These are phyloP conservation scores for Clitoria ternatea DNA, from an alignment of 306 rosid genomes.

Conservation along the genomic window DNA sequence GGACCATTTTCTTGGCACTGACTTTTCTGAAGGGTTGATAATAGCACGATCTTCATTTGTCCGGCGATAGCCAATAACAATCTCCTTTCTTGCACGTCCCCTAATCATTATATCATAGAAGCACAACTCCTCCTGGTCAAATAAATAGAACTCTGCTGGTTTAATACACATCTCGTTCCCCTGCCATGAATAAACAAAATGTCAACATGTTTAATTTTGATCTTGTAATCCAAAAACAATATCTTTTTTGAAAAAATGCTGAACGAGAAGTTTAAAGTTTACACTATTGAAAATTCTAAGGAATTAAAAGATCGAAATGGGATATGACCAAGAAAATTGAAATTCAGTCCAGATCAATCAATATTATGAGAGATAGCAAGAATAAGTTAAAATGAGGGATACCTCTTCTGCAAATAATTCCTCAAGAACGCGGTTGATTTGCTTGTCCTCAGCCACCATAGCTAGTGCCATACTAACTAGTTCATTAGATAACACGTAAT, in stretches of 20 bases:
- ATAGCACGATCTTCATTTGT: constrained; percentile 67
- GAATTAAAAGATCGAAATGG: not conserved
- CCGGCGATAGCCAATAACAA: constrained; percentile 79
- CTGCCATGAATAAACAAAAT: constrained; percentile 41
- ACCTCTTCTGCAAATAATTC: constrained; percentile 97
- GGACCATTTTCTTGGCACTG: constrained; percentile 70
- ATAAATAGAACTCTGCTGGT: constrained; percentile 89
- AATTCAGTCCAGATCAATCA: constrained; percentile 12
- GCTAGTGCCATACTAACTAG: constrained; percentile 98
- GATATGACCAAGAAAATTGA: not conserved
- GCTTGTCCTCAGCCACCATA: constrained; percentile 99
- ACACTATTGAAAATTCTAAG: not conserved
- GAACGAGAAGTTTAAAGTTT: not conserved
- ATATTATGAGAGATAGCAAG: not conserved
- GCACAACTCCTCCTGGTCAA: constrained; percentile 84
- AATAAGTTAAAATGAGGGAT: not conserved
- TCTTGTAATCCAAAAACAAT: not conserved
- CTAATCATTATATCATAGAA: constrained; percentile 84
- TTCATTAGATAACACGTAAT: constrained; percentile 91
- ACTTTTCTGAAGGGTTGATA: constrained; percentile 73
- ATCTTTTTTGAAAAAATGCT: not conserved
- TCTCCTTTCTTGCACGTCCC: constrained; percentile 78
- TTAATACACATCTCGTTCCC: constrained; percentile 91
- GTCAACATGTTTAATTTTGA: not conserved
- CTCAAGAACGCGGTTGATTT: constrained; percentile 97